Percentiles rank a stretch among this genome's conserved stretches.
These are phyloP conservation scores for Penicillium expansum DNA, from an alignment of 2,329 filamentous ascomycete genomes.

Conservation along the genomic window DNA sequence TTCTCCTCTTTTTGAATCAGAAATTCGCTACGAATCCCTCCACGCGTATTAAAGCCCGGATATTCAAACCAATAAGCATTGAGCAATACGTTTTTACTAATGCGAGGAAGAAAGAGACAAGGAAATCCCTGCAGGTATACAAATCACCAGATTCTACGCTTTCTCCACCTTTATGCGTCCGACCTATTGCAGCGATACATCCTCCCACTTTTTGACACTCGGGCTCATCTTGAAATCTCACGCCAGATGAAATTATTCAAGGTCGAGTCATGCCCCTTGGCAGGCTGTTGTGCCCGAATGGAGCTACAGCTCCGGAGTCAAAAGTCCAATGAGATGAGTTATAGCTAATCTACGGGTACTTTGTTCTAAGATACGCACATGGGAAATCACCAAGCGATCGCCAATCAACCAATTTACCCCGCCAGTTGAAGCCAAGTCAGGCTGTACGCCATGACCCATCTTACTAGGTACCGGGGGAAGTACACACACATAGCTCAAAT, in stretches of 20 bases:
- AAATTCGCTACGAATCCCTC: background rate
- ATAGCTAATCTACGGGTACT: background rate
- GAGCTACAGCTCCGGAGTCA: too few relatives aligned
- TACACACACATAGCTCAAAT: background rate
- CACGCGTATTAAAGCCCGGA: background rate
- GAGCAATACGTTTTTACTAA: background rate
- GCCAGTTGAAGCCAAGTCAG: background rate
- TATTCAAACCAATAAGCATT: background rate
- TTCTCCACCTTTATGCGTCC: background rate
- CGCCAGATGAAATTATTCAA: background rate
- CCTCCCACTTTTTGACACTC: too few relatives aligned
- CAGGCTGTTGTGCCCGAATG: background rate
- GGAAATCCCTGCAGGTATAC: background rate
- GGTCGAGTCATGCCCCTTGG: background rate
- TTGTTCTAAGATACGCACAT: background rate
- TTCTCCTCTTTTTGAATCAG: too few relatives aligned
- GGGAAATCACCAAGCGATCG: too few relatives aligned
- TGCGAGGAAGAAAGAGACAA: background rate
- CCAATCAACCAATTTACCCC: background rate
- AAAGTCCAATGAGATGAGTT: background rate
- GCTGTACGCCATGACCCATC: background rate
- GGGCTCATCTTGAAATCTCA: background rate
- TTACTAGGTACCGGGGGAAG: background rate
- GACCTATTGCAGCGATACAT: background rate
- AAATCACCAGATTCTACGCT: background rate